phyloP scores from a whole-genome alignment of 768 basidiomycete species.

The Hygrophorus pudorinus region DNA sequence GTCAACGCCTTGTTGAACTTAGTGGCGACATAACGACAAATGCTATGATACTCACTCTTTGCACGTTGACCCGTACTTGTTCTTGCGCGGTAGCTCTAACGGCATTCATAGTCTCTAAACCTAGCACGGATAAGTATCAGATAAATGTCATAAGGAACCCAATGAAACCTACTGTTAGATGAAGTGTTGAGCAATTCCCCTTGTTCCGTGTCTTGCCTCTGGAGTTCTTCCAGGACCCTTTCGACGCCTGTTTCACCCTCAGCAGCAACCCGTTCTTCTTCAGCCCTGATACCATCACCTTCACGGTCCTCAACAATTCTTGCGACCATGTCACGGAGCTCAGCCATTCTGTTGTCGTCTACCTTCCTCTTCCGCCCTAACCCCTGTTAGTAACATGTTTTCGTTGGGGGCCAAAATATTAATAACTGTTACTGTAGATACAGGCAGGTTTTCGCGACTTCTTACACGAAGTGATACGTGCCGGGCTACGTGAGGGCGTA shows the following conservation, averaged over 20 bases:
- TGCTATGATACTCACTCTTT: conserved; percentile 47
- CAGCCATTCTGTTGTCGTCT: conserved; percentile 49
- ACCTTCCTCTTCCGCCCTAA: conserved; percentile 48
- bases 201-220: conserved; percentile 49
- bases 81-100: conserved; percentile 64
- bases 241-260: conserved; percentile 52
- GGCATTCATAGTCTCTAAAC: conserved; percentile 55
- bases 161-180: conserved; percentile 39
- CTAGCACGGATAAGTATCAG: conserved; percentile 25
- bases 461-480: conserved; percentile 50
- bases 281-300: conserved; percentile 36
- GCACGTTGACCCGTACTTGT: conserved; percentile 77
- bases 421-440: no score
- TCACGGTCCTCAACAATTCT: conserved; percentile 48
- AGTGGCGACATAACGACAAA: neutral
- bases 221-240: conserved; percentile 50
- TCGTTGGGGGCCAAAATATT: no score
- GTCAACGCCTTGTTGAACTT: conserved; percentile 79
- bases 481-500: conserved; percentile 41
- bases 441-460: conserved; percentile 54
- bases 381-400: no score
- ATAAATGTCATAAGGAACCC: neutral
- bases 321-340: conserved; percentile 52
- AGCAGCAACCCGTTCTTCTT: conserved; percentile 42
- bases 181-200: conserved; percentile 43